These are phyloP conservation scores for Primulina eburnea DNA, from an alignment of 257 asterid species.

Conservation along the genomic window DNA sequence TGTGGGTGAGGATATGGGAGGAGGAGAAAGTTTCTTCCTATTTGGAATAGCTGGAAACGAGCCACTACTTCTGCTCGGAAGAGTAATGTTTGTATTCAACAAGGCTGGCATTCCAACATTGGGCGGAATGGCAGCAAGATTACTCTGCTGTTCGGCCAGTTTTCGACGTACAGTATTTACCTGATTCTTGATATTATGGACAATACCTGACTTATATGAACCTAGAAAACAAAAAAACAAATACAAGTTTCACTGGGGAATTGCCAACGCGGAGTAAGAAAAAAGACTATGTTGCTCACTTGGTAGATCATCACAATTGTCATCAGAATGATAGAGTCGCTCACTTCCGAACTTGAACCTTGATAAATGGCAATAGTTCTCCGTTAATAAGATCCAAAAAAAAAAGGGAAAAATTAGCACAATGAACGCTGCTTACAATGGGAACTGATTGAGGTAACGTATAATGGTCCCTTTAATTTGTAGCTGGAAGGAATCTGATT, in stretches of 20 bases:
- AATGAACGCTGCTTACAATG: constrained; percentile 48
- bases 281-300: constrained; percentile 35
- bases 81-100: constrained; percentile 28
- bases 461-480: constrained; percentile 38
- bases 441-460: constrained; percentile 47
- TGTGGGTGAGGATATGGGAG: constrained; percentile 26
- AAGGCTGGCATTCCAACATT: constrained; percentile 26
- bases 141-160: constrained; percentile 51
- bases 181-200: constrained; percentile 26
- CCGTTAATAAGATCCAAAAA: constrained; percentile 22
- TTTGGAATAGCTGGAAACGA: constrained; percentile 69
- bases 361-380: constrained; percentile 25
- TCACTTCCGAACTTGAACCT: constrained; percentile 46
- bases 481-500: constrained; percentile 29
- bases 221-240: constrained; percentile 35
- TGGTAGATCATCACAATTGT: constrained; percentile 36
- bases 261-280: background rate
- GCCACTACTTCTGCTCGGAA: constrained; percentile 83
- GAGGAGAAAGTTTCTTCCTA: constrained; percentile 36
- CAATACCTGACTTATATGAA: constrained; percentile 32
- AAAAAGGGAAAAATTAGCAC: constrained; percentile 6
- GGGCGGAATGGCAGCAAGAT: constrained; percentile 57
- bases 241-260: background rate
- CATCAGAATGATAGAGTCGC: constrained; percentile 30
- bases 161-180: constrained; percentile 43